These are phyloP conservation scores for Diplodia sapinea DNA, from an alignment of 2,329 filamentous ascomycete genomes.

Conservation along the genomic window DNA sequence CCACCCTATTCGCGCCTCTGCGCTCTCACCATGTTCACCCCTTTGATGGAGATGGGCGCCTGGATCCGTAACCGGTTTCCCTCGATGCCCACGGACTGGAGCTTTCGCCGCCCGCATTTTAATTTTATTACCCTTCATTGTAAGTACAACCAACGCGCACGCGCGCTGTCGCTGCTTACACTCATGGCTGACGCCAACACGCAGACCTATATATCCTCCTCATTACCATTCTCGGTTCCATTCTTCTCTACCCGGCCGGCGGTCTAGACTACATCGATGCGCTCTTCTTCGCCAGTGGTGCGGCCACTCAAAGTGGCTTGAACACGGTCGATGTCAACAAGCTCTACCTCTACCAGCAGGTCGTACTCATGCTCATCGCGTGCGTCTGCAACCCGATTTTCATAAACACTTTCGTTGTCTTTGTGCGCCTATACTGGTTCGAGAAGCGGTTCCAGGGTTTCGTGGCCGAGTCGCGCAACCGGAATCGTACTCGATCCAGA, in stretches of 20 bases:
- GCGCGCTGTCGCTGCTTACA: conserved; percentile 9
- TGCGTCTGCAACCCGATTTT: conserved; percentile 51
- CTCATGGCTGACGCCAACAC: neutral
- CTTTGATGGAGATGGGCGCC: conserved; percentile 40
- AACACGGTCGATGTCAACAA: conserved; percentile 71
- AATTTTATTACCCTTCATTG: conserved; percentile 85
- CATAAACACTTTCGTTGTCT: conserved; percentile 74
- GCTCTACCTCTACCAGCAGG: conserved; percentile 57
- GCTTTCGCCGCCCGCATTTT: conserved; percentile 63
- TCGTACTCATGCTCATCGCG: conserved; percentile 52
- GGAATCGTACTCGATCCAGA: conserved; percentile 66
- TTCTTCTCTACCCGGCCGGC: conserved; percentile 73
- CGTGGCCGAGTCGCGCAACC: conserved; percentile 73
- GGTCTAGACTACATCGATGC: conserved; percentile 81
- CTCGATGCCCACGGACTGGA: conserved; percentile 36
- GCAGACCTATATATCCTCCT: conserved; percentile 80
- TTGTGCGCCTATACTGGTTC: conserved; percentile 95
- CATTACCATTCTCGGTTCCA: conserved; percentile 73
- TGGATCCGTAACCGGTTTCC: conserved; percentile 43
- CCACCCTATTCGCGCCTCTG: neutral
- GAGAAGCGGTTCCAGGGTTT: conserved; percentile 92
- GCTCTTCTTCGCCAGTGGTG: conserved; percentile 83
- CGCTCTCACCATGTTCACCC: conserved; percentile 40
- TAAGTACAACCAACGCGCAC: conserved; percentile 48
- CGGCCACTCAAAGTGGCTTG: conserved; percentile 89